Base-by-base conservation (phyloP, 2,329 filamentous ascomycete genomes). In the Pyricularia sp. region DNA sequence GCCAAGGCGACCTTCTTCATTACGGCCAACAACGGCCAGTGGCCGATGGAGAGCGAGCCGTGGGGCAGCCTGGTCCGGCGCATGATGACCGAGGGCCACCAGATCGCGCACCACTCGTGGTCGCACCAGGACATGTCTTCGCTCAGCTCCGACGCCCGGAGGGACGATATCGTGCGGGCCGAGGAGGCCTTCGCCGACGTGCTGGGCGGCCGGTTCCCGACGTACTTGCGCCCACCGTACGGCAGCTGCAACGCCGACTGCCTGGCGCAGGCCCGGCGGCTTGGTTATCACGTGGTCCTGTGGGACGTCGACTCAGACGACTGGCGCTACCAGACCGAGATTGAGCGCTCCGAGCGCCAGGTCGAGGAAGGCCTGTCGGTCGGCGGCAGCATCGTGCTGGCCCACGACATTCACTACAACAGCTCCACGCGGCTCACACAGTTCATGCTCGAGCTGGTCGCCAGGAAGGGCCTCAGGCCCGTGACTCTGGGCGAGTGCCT, bases 401-500 rank as follows among this genome's bases (percentile, higher is more conserved):
- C 76, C 25, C 81, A 83, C 73, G 82, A 83, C 69, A 82, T 82
- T 36, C 79, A 83, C 71, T 71, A 78, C 68, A 78, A 81, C 74
- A 83, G 81, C 11, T 81, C 79, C 4, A 73, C 78, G 68, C 78
- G 78, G 70, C 75, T 83, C 63, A 81, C 81, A 2, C 76, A 77
- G 30, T 81, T 74, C 73, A 81, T 83, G 77, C 79, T 83, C 31
- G 75, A 79, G 20, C 78, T 73, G 69, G 73, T 78, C 9, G 77
- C 75, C 58, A 69, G 71, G 25, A 77, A 79, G 50, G 79, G 79
- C n/a, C 82, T 80, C 77, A 78, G 77, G 72, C 75, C 79, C 7
- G 81, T 83, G 12, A 82, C 81, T 5, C 76, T 83, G 17, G 82
- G 82, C 63, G 81, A 83, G 71, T 84, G 81, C 71, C 75, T 84